A percentile compares a stretch with the other conserved stretches of the same genome.
These are phyloP conservation scores for Penicillium sp. DNA, from an alignment of 2,329 filamentous ascomycete genomes.

Conservation along the genomic window DNA sequence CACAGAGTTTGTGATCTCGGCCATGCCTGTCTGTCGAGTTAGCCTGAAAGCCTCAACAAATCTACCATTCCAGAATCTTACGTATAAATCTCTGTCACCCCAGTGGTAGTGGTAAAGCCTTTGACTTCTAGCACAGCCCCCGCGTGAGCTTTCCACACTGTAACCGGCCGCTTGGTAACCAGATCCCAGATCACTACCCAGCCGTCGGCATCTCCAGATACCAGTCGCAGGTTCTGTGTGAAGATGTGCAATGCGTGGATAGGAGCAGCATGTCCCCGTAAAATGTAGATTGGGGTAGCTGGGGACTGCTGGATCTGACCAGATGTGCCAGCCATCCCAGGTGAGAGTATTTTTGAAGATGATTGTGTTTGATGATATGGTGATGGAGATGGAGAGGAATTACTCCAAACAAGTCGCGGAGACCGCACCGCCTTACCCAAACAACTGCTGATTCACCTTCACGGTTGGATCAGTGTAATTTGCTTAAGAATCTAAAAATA, in stretches of 20 bases:
- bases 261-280: slow-evolving; percentile 83
- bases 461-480: too few relatives aligned
- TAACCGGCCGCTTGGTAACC: slow-evolving; percentile 76
- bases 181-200: slow-evolving; percentile 88
- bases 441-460: background rate
- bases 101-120: slow-evolving; percentile 59
- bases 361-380: background rate
- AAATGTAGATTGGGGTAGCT: slow-evolving; percentile 69
- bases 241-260: slow-evolving; percentile 80
- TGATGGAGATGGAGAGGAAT: background rate
- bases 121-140: slow-evolving; percentile 76
- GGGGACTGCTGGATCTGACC: slow-evolving; percentile 45
- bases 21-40: slow-evolving; percentile 71
- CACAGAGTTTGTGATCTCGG: slow-evolving; percentile 81
- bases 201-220: slow-evolving; percentile 88
- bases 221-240: slow-evolving; percentile 73
- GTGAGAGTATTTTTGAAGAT: background rate
- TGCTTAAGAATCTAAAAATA: too few relatives aligned
- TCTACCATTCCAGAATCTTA: slow-evolving; percentile 52
- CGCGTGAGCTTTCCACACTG: slow-evolving; percentile 85
- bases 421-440: background rate
- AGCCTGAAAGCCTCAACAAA: slow-evolving; percentile 9
- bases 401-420: background rate
- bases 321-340: slow-evolving; percentile 20
- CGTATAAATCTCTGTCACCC: slow-evolving; percentile 77